These are phyloP conservation scores for Myxozyma melibiosi DNA, from an alignment of 805 yeast genomes.

Conservation along the genomic window DNA sequence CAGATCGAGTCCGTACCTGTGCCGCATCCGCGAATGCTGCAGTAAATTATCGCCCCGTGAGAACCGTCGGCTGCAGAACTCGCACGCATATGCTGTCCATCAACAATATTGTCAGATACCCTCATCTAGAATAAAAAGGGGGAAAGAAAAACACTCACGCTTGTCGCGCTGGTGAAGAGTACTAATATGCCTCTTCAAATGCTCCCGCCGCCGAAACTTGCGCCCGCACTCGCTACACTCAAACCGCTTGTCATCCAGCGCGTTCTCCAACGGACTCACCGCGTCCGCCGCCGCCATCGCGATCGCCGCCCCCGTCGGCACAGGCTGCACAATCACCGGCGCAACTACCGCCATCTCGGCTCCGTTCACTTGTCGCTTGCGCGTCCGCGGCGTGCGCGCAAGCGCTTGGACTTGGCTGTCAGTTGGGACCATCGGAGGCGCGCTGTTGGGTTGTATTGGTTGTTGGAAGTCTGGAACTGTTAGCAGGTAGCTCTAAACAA, in stretches of 20 bases:
- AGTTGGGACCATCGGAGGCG: not conserved
- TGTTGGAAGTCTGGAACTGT: constrained; percentile 10
- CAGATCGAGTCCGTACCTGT: constrained; percentile 11
- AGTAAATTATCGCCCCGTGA: constrained; percentile 67
- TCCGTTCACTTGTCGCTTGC: not conserved
- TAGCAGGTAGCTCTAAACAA: not conserved
- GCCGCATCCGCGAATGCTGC: constrained; percentile 66
- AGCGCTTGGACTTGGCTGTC: not conserved
- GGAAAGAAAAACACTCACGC: constrained; percentile 39
- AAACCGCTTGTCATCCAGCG: constrained; percentile 41
- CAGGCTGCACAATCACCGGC: not conserved
- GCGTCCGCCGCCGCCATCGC: constrained; percentile 13
- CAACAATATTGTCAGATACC: not conserved
- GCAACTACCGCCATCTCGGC: not conserved
- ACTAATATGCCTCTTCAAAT: constrained; percentile 71
- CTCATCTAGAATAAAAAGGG: not conserved
- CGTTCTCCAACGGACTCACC: constrained; percentile 4
- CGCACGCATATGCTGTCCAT: constrained; percentile 54
- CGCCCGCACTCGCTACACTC: constrained; percentile 67
- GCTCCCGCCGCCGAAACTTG: constrained; percentile 74
- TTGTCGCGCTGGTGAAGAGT: constrained; percentile 71
- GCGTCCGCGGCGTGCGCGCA: not conserved
- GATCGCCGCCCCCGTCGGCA: constrained; percentile 6
- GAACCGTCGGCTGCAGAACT: constrained; percentile 62
- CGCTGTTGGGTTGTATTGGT: constrained; percentile 5